Conservation (phyloP, 2,329 filamentous ascomycete species). For the Keithomyces neogunnii region DNA sequence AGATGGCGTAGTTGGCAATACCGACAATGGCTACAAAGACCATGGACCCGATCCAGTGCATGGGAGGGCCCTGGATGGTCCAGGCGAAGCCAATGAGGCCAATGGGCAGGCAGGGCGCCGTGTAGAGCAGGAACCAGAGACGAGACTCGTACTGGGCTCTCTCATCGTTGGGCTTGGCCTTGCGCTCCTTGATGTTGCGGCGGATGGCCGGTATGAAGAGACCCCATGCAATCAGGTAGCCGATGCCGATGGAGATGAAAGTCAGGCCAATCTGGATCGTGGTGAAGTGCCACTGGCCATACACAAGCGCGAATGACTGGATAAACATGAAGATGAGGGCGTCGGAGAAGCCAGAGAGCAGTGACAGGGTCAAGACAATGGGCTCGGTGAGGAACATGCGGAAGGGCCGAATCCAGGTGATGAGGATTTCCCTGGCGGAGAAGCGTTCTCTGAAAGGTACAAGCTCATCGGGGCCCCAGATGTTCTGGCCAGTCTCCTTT, state of each 20-base stretch:
- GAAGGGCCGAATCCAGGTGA: slow-evolving; percentile 57
- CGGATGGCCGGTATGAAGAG: slow-evolving; percentile 50
- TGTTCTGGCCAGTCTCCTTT: slow-evolving; percentile 46
- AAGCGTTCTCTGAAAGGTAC: slow-evolving; percentile 51
- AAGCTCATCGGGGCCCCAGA: slow-evolving; percentile 69
- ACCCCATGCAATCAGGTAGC: slow-evolving; percentile 55
- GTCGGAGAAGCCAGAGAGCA: slow-evolving; percentile 65
- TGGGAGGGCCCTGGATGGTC: slow-evolving; percentile 53
- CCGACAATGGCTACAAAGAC: slow-evolving; percentile 58
- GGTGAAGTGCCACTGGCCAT: slow-evolving; percentile 55
- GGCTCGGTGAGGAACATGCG: slow-evolving; percentile 67
- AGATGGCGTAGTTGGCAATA: slow-evolving; percentile 66
- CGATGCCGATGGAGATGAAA: slow-evolving; percentile 59
- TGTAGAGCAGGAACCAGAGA: slow-evolving; percentile 56
- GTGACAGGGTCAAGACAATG: slow-evolving; percentile 61
- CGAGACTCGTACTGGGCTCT: slow-evolving; percentile 61
- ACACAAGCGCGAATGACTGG: slow-evolving; percentile 61
- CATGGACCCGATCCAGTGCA: slow-evolving; percentile 62
- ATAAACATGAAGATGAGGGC: slow-evolving; percentile 73
- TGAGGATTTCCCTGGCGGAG: slow-evolving; percentile 45
- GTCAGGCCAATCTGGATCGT: slow-evolving; percentile 48
- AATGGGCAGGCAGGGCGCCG: slow-evolving; percentile 51
- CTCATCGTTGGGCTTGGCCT: slow-evolving; percentile 42
- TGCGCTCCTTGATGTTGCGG: slow-evolving; percentile 42
- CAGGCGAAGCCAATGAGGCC: slow-evolving; percentile 65